Evolutionary conservation across 2,329 filamentous ascomycete genomes (phyloP).

Genomic region (Verticillium alfalfae): DNA sequence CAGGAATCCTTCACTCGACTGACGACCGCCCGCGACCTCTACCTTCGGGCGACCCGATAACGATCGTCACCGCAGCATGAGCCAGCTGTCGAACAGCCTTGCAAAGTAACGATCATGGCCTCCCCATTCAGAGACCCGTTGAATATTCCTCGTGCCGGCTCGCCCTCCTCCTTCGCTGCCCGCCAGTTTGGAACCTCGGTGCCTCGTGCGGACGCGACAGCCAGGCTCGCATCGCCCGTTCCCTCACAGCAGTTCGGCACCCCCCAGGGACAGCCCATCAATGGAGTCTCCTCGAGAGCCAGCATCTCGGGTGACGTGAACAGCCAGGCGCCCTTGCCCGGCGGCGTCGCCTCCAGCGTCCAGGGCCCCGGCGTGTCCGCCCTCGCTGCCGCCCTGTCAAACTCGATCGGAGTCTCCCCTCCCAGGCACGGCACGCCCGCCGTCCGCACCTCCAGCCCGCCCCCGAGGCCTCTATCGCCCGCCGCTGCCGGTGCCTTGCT

Average conservation of each 20-base stretch:
- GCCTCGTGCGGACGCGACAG: slow-evolving; percentile 54
- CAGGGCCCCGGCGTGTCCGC: slow-evolving; percentile 81
- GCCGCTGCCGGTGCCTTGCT: slow-evolving; percentile 34
- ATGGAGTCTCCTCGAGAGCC: slow-evolving; percentile 7
- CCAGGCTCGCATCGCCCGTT: slow-evolving; percentile 54
- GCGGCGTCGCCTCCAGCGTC: slow-evolving; percentile 52
- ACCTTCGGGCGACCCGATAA: background rate
- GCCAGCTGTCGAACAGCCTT: background rate
- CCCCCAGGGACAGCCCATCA: slow-evolving; percentile 37
- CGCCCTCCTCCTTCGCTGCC: slow-evolving; percentile 39
- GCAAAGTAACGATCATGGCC: slow-evolving; percentile 20
- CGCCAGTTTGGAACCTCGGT: slow-evolving; percentile 42
- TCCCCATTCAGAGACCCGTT: slow-evolving; percentile 29
- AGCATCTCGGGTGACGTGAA: slow-evolving; percentile 36
- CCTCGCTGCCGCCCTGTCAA: slow-evolving; percentile 79
- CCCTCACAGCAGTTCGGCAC: slow-evolving; percentile 31
- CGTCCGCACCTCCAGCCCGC: slow-evolving; percentile 53
- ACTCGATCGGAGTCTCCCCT: slow-evolving; percentile 64
- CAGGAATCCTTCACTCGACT: background rate
- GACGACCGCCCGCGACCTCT: background rate
- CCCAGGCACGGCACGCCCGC: slow-evolving; percentile 65
- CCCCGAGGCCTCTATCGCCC: slow-evolving; percentile 30
- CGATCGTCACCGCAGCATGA: background rate
- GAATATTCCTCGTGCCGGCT: slow-evolving; percentile 22
- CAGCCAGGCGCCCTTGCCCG: slow-evolving; percentile 58